phyloP scores from a whole-genome alignment of 1,139 yeast genomes.

The Taphrina deformans region DNA sequence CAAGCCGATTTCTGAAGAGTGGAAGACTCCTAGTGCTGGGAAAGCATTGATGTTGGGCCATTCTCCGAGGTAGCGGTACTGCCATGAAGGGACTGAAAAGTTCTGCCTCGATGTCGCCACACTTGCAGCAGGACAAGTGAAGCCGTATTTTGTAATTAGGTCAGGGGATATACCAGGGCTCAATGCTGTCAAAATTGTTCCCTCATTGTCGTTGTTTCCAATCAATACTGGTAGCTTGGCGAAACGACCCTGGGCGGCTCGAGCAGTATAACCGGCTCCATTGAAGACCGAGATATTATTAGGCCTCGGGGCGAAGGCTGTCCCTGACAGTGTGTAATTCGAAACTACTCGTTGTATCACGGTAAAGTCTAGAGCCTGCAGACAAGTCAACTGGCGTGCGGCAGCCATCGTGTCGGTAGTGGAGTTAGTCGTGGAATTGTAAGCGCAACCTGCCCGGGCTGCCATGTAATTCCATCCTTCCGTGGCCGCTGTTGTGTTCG shows the following conservation, averaged over 20 bases:
- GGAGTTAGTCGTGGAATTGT: constrained; percentile 2
- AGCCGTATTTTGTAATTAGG: constrained; percentile 8
- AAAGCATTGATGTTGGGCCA: constrained; percentile 13
- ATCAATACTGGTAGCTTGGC: constrained; percentile 26
- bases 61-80: constrained; percentile 25
- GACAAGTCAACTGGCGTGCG: constrained; percentile 9
- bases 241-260: not conserved
- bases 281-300: constrained; percentile 18
- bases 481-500: constrained; percentile 1
- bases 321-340: not conserved
- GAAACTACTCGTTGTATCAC: constrained; percentile 15
- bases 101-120: constrained; percentile 16
- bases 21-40: constrained; percentile 19
- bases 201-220: constrained; percentile 31
- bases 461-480: constrained; percentile 20
- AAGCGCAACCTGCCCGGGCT: constrained; percentile 20
- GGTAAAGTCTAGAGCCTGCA: constrained; percentile 12
- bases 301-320: constrained; percentile 10
- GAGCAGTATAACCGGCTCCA: not conserved
- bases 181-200: constrained; percentile 19
- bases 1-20: constrained; percentile 22
- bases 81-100: constrained; percentile 24
- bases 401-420: not conserved
- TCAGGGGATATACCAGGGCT: constrained; percentile 13
- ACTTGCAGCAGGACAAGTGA: constrained; percentile 28